These are phyloP conservation scores for Fusarium anthophilum DNA, from an alignment of 2,329 filamentous ascomycete species.

Conservation along the genomic window DNA sequence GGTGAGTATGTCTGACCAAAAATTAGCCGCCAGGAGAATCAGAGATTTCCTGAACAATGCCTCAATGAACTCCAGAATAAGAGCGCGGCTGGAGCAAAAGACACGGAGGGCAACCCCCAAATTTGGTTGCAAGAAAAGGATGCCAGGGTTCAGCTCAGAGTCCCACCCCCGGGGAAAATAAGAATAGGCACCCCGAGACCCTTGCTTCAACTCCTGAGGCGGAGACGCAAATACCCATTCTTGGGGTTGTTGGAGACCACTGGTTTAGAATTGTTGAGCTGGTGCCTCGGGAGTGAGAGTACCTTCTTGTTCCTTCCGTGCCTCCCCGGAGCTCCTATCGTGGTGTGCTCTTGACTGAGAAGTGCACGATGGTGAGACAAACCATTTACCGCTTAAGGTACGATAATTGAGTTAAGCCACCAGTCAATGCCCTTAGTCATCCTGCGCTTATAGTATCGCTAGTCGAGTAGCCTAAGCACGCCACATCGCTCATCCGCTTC, in stretches of 20 bases:
- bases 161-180: slow-evolving; percentile 3
- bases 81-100: slow-evolving; percentile 5
- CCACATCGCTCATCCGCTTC: background rate
- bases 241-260: slow-evolving; percentile 1
- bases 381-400: background rate
- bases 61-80: background rate
- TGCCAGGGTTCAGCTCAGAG: background rate
- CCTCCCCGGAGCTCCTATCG: background rate
- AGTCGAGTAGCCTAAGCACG: background rate
- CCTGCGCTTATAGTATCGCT: background rate
- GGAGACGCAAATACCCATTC: background rate
- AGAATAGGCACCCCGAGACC: background rate
- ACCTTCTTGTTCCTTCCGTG: background rate
- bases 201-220: slow-evolving; percentile 1
- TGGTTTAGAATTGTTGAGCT: background rate
- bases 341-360: slow-evolving; percentile 7
- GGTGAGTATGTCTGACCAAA: background rate
- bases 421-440: slow-evolving; percentile 22
- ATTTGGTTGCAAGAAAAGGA: background rate
- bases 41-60: background rate
- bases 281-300: background rate
- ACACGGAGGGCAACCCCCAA: slow-evolving; percentile 3
- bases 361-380: slow-evolving; percentile 10
- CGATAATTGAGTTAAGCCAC: background rate
- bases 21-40: slow-evolving; percentile 17